phyloP scores from a whole-genome alignment of 306 rosid genomes.

The Aeschynomene evenia region DNA sequence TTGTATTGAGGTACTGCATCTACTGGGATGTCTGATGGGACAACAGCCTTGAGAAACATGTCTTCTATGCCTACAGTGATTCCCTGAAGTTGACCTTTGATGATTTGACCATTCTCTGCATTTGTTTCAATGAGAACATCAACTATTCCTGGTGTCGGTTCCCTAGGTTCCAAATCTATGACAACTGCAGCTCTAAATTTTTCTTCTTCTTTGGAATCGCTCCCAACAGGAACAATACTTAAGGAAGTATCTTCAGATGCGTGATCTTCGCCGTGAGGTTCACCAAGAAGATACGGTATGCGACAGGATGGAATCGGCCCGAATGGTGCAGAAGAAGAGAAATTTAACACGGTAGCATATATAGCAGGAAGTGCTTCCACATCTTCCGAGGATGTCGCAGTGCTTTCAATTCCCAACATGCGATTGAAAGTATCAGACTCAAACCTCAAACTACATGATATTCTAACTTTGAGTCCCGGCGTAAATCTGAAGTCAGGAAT shows the following conservation, averaged over 20 bases:
- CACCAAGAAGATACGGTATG: constrained; percentile 93
- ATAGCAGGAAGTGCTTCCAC: constrained; percentile 77
- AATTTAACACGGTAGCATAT: constrained; percentile 80
- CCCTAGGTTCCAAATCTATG: constrained; percentile 88
- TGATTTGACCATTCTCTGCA: constrained; percentile 74
- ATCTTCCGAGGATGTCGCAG: constrained; percentile 48
- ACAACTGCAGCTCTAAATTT: constrained; percentile 54
- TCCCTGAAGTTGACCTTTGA: constrained; percentile 82
- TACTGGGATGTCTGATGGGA: constrained; percentile 56
- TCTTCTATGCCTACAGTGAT: constrained; percentile 86
- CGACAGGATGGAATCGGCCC: constrained; percentile 69
- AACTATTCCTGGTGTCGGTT: constrained; percentile 86
- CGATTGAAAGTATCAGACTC: constrained; percentile 64
- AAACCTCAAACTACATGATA: constrained; percentile 72
- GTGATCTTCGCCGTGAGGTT: constrained; percentile 47
- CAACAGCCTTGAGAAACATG: constrained; percentile 83
- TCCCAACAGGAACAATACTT: constrained; percentile 67
- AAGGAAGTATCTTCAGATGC: constrained; percentile 51
- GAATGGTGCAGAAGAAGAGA: constrained; percentile 85
- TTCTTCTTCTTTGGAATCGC: constrained; percentile 56
- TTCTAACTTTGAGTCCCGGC: constrained; percentile 77
- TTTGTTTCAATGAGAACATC: constrained; percentile 82
- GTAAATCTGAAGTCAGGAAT: constrained; percentile 87
- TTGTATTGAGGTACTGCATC: constrained; percentile 55
- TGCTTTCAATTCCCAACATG: constrained; percentile 48